Evolutionary conservation across 164 flowering plant genomes (phyloP), one percentile per base, ranked within the genome.

Genomic region (Nymphaea colorata): DNA sequence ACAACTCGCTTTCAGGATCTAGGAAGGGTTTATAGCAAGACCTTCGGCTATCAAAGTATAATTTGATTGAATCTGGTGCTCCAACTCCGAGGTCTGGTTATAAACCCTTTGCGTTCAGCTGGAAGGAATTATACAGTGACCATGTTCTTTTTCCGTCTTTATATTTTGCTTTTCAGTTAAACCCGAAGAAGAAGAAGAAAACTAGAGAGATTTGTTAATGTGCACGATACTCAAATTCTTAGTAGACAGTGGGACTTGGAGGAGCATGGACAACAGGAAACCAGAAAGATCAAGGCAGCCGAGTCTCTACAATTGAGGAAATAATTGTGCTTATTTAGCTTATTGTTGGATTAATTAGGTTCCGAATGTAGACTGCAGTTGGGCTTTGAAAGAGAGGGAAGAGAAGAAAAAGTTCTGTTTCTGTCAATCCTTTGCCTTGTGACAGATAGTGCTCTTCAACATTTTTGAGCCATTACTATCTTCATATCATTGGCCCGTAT

Each of bases 21-120:
- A 61, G 41, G n/a, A 61, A 17, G 63, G 63, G 63, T 61, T 61
- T 61, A 61, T 61, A n/a, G 7, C 63, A 61, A 12, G 63, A 61
- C 63, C 62, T 60, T 60, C 25, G 17, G 6, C 4, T 17, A 61
- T 15, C 57, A 51, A 8, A 10, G 8, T 51, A 51, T 51, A 8
- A 8, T 51, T 3, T 51, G 10, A 17, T 11, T 14, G n/a, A 61
- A 6, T 36, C 6, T 12, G 25, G 63, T 61, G 63, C n/a, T 61
- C n/a, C 63, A 61, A 17, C 17, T 61, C 41, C 41, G n/a, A 61
- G 63, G 63, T 61, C 63, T 61, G 41, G 41, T n/a, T 36, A 11
- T n/a, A 61, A 61, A 11, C 63, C 41, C 41, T 17, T 15, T 17
- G 8, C 14, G 57, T 8, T 51, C 57, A 51, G 12, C 2, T 51